Base-by-base conservation (phyloP, 148 eudicot genomes). In the Rhododendron vialii region DNA sequence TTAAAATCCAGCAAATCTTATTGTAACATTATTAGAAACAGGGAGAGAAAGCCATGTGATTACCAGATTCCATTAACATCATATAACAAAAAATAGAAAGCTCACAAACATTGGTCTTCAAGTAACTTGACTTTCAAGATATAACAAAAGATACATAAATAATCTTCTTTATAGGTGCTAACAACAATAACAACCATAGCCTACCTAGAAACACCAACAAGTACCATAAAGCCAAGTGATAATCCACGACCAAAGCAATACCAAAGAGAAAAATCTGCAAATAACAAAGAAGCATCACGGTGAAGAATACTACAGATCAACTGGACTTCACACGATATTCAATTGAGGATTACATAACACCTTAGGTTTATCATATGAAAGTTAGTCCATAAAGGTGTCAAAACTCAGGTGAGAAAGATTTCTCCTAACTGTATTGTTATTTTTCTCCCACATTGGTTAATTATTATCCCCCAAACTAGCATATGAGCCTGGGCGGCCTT, bases 161-260 rank as follows among this genome's bases (percentile, higher is more conserved):
- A 24, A 79, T 78, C 35, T 43, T 81, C 65, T 83, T 51, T 28
- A 71, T 33, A 38, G 67, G 78, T 78, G 47, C 43, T 47, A 67
- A 59, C 20, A 26, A 78, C 73, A 45, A 87, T 45, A 83, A 61
- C 35, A 17, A 45, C 69, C 33, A 33, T 78, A 63, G 85, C 93
- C 73, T 93, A 97, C 99, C 98, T 83, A 93, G 85, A 90, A 93
- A 97, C 13, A 88, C 90, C 89, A 92, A 67, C 85, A 91, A 89
- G 89, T 94, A 95, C 98, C 98, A 97, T 78, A 97, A 86, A 83
- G 98, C 98, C 92, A 97, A 86, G 89, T 92, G 98, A 91, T 93
- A 94, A 91, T 95, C 99, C 94, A 93, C 28, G 83, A 89, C 87
- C 82, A 93, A 92, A 82, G 99, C 91, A 82, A 97, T 80, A 82